These are phyloP conservation scores for Brassica hybrid DNA, from an alignment of 441 rosid species.

Conservation along the genomic window DNA sequence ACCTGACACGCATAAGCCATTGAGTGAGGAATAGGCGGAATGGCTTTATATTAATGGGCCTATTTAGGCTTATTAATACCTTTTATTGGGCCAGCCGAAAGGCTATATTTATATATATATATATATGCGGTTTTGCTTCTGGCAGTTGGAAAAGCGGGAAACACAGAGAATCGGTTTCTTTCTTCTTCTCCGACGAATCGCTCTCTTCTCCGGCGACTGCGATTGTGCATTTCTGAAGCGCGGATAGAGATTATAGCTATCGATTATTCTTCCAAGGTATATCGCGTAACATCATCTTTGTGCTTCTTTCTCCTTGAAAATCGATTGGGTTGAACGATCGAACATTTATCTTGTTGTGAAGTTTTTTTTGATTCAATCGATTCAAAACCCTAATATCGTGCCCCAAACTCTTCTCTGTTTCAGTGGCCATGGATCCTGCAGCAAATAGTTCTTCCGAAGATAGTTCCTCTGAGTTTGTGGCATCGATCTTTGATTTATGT, in stretches of 20 bases:
- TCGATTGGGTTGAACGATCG: neutral
- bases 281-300: neutral
- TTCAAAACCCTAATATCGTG: neutral
- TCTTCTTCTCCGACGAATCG: neutral
- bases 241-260: neutral
- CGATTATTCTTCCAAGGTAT: conserved; percentile 47
- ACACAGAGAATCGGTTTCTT: conserved; percentile 4
- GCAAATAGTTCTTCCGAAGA: conserved; percentile 8
- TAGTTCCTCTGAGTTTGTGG: conserved; percentile 46
- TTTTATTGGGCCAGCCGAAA: no score
- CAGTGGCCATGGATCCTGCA: conserved; percentile 39
- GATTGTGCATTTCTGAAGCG: neutral
- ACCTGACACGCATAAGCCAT: no score
- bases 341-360: neutral
- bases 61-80: conserved; percentile 8
- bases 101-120: neutral
- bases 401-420: conserved; percentile 3
- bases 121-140: neutral
- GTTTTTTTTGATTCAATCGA: conserved; percentile 53
- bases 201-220: conserved; percentile 27
- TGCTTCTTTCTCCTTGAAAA: neutral
- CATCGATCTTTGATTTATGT: neutral
- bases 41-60: neutral
- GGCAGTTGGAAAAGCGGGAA: conserved; percentile 34
- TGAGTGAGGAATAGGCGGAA: no score